Conservation (phyloP, 2,329 filamentous ascomycete species). For the Cladophialophora psammophila region DNA sequence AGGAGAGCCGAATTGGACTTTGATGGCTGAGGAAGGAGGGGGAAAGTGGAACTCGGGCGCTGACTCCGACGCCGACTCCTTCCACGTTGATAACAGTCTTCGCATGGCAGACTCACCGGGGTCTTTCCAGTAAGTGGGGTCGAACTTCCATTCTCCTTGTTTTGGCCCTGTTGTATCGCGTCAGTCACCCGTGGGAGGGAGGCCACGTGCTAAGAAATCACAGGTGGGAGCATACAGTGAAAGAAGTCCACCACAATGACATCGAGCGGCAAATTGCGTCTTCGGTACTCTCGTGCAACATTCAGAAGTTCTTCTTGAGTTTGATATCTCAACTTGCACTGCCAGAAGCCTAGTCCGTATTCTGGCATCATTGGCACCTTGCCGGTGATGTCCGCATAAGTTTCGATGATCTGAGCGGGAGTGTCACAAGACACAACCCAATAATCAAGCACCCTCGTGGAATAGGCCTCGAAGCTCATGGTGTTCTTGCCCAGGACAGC, state of each 20-base stretch:
- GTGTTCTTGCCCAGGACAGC: constrained; percentile 68
- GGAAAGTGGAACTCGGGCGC: constrained; percentile 20
- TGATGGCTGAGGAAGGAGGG: constrained; percentile 11
- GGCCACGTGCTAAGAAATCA: not conserved
- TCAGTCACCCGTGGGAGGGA: not conserved
- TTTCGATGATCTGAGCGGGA: constrained; percentile 63
- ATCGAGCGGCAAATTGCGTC: constrained; percentile 64
- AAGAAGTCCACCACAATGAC: constrained; percentile 74
- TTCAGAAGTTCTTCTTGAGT: constrained; percentile 69
- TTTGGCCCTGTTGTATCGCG: constrained; percentile 53
- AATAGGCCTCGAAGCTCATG: constrained; percentile 68
- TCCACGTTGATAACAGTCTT: constrained; percentile 30
- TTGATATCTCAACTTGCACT: constrained; percentile 71
- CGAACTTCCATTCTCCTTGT: constrained; percentile 74
- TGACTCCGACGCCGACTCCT: constrained; percentile 26
- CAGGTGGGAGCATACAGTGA: constrained; percentile 53
- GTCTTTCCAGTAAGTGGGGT: constrained; percentile 69
- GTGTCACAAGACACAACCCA: constrained; percentile 68
- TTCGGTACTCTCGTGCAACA: constrained; percentile 67
- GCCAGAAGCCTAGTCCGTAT: constrained; percentile 73
- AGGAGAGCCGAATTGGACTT: constrained; percentile 19
- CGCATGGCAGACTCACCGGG: constrained; percentile 53
- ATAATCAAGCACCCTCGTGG: constrained; percentile 66
- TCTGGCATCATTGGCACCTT: constrained; percentile 72
- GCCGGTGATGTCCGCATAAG: constrained; percentile 65